A percentile compares a stretch with the other conserved stretches of the same genome.
phyloP scores from a whole-genome alignment of 1,139 yeast genomes.

The Taphrina deformans region DNA sequence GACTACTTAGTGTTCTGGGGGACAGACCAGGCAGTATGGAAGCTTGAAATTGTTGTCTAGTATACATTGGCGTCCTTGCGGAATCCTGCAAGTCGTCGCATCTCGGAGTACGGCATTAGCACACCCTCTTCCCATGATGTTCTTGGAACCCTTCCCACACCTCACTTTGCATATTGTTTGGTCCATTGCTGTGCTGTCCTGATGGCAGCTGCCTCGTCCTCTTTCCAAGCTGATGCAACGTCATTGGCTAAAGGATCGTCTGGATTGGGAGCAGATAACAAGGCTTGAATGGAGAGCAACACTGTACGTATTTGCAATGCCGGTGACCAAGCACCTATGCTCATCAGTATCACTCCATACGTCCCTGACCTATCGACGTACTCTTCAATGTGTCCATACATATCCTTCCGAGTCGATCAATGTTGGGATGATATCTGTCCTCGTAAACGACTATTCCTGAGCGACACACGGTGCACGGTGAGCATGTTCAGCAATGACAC shows the following conservation, averaged over 20 bases:
- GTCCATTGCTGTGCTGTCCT: constrained; percentile 47
- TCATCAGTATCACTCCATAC: background rate
- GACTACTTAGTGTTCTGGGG: background rate
- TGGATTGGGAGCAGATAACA: constrained; percentile 94
- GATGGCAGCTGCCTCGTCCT: constrained; percentile 75
- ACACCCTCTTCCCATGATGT: no score
- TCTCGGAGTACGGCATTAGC: no score
- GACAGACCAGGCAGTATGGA: background rate
- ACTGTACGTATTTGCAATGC: constrained; percentile 96
- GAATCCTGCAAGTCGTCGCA: no score
- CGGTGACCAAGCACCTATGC: constrained; percentile 83
- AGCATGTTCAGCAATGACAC: no score
- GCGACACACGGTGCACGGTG: no score
- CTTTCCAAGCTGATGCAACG: constrained; percentile 95
- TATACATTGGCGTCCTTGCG: background rate
- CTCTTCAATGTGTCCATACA: constrained; percentile 91
- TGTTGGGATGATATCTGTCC: constrained; percentile 86
- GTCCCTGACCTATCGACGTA: constrained; percentile 44
- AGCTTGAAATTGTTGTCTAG: background rate
- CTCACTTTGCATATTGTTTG: constrained; percentile 37
- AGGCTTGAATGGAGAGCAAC: constrained; percentile 84
- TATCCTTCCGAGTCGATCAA: constrained; percentile 90
- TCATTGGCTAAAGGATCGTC: constrained; percentile 98
- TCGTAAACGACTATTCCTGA: no score
- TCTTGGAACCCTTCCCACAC: no score